Evolutionary conservation across 192 early-diverging fungal species (phyloP).

Genomic region (Fimicolochytrium jonesii): DNA sequence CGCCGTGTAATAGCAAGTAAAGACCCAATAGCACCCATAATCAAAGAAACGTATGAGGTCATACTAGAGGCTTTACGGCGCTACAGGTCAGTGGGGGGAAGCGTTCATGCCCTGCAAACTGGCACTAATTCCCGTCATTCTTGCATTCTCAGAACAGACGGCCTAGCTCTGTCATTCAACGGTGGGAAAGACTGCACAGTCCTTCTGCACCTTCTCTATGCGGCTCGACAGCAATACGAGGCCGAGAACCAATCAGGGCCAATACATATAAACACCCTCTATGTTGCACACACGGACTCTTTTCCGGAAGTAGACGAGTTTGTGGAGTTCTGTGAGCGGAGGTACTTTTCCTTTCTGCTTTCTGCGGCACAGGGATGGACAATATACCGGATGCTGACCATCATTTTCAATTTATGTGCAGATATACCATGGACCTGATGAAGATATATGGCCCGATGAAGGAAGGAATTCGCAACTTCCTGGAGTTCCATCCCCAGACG

Average conservation of each 20-base stretch:
- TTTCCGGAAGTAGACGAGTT: constrained; percentile 88
- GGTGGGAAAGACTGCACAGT: constrained; percentile 98
- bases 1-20: too few relatives aligned
- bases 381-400: too few relatives aligned
- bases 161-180: constrained; percentile 82
- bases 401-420: constrained; percentile 12
- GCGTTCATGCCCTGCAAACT: too few relatives aligned
- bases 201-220: constrained; percentile 72
- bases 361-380: too few relatives aligned
- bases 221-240: constrained; percentile 50
- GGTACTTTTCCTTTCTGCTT: too few relatives aligned
- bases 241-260: not conserved
- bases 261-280: constrained; percentile 54
- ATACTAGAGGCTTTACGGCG: too few relatives aligned
- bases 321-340: constrained; percentile 61
- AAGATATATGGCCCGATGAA: constrained; percentile 72
- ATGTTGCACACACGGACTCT: constrained; percentile 69
- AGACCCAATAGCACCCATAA: too few relatives aligned
- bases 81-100: too few relatives aligned
- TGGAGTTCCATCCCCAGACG: constrained; percentile 46
- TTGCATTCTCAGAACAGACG: constrained; percentile 45
- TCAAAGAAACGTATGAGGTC: too few relatives aligned
- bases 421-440: constrained; percentile 68
- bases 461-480: constrained; percentile 68
- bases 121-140: too few relatives aligned